Conservation (phyloP, 345 rosid genomes). For the Euphorbia pulcherrima region DNA sequence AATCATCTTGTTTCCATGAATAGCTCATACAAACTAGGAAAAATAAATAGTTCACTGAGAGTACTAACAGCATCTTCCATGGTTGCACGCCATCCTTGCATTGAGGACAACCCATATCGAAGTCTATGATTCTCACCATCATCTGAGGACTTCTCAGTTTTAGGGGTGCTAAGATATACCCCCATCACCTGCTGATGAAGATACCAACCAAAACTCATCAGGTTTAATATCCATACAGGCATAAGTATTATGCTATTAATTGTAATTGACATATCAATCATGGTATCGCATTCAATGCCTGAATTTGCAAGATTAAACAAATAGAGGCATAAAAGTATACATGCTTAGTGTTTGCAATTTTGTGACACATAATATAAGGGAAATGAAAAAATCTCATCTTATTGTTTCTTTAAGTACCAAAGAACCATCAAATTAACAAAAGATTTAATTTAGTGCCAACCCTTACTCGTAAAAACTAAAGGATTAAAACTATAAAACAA, state of each 20-base stretch:
- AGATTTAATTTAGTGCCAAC: not conserved
- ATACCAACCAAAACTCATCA: not conserved
- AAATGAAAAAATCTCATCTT: not conserved
- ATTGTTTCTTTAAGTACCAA: not conserved
- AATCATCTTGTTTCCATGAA: not conserved
- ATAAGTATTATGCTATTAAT: not conserved
- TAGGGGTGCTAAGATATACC: slow-evolving; percentile 85
- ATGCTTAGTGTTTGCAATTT: not conserved
- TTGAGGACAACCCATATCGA: slow-evolving; percentile 85
- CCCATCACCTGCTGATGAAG: slow-evolving; percentile 52
- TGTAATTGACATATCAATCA: not conserved
- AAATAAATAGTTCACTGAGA: not conserved
- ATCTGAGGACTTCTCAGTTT: slow-evolving; percentile 80
- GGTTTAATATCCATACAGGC: not conserved
- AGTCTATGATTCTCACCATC: slow-evolving; percentile 74
- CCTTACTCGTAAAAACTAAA: not conserved
- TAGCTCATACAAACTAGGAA: not conserved
- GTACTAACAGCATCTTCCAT: slow-evolving; percentile 99
- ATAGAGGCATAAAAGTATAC: not conserved
- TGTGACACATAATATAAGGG: not conserved
- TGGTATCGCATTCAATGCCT: too few species aligned
- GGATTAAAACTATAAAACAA: not conserved
- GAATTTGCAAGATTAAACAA: not conserved
- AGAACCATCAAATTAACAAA: not conserved
- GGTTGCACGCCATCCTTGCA: slow-evolving; percentile 99